These are phyloP conservation scores for Fusarium sp. DNA, from an alignment of 2,329 filamentous ascomycete species.

Conservation along the genomic window DNA sequence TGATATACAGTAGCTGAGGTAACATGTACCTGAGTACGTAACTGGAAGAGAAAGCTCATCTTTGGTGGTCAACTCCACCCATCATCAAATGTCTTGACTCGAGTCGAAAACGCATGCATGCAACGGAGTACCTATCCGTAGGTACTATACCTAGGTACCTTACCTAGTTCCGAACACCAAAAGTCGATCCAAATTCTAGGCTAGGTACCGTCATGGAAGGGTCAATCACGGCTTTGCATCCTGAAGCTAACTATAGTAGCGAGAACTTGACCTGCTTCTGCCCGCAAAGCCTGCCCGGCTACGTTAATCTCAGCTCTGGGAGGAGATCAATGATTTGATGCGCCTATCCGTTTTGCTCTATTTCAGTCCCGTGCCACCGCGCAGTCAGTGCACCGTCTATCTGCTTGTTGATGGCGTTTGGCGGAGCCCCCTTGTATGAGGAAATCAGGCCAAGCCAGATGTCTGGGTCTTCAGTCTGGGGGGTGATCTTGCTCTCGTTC, in stretches of 20 bases:
- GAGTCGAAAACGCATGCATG: constrained; percentile 20
- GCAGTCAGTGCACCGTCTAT: constrained; percentile 35
- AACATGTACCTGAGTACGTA: neutral
- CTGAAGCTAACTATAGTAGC: constrained; percentile 13
- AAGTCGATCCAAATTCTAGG: constrained; percentile 4
- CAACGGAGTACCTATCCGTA: neutral
- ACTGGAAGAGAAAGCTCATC: neutral
- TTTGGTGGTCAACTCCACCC: constrained; percentile 22
- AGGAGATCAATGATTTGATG: constrained; percentile 34
- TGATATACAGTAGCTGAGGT: neutral
- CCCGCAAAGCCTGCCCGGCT: constrained; percentile 6
- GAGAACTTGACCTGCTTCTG: constrained; percentile 8
- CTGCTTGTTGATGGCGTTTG: constrained; percentile 30
- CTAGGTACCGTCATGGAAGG: constrained; percentile 3
- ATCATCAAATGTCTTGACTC: constrained; percentile 36
- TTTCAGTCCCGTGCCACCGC: constrained; percentile 29
- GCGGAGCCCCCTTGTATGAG: constrained; percentile 18
- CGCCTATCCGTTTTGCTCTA: constrained; percentile 30
- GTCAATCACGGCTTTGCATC: constrained; percentile 19
- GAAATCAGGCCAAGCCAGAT: neutral
- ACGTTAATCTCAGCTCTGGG: constrained; percentile 12
- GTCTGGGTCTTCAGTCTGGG: constrained; percentile 7
- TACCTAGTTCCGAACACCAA: constrained; percentile 7
- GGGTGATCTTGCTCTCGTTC: neutral
- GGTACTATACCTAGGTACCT: neutral